Evolutionary conservation across 2,329 filamentous ascomycete genomes (phyloP).

Genomic region (Amesomyces nigricolor): DNA sequence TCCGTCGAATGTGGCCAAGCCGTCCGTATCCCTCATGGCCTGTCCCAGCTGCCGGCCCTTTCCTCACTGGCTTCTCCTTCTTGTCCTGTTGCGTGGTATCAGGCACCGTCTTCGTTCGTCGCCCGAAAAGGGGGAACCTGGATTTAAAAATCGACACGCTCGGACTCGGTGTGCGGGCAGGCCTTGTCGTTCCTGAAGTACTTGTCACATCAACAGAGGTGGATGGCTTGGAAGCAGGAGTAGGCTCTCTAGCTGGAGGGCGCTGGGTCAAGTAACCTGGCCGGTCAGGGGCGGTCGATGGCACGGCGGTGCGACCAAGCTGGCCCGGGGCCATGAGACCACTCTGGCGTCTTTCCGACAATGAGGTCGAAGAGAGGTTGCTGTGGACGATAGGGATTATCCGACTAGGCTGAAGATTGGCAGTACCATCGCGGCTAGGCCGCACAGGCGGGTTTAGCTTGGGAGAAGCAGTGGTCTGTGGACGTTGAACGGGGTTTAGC

Average conservation of each 20-base stretch:
- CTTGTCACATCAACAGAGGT: conserved; percentile 13
- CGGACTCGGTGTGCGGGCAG: conserved; percentile 47
- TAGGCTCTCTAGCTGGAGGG: conserved; percentile 33
- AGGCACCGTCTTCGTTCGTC: conserved; percentile 60
- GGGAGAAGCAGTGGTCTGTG: conserved; percentile 27
- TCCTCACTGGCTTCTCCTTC: conserved; percentile 55
- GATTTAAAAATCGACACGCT: conserved; percentile 52
- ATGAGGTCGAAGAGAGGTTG: conserved; percentile 49
- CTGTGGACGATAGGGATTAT: conserved; percentile 55
- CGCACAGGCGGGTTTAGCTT: conserved; percentile 47
- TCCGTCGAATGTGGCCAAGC: conserved; percentile 54
- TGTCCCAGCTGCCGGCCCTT: conserved; percentile 85
- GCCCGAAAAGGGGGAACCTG: conserved; percentile 73
- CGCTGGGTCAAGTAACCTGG: conserved; percentile 27
- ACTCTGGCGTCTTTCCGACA: conserved; percentile 45
- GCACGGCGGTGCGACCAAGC: conserved; percentile 33
- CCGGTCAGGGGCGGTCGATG: conserved; percentile 31
- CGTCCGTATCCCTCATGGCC: conserved; percentile 83
- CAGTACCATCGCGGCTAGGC: conserved; percentile 64
- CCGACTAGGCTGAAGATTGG: conserved; percentile 51
- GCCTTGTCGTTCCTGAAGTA: conserved; percentile 27
- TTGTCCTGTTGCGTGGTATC: conserved; percentile 47
- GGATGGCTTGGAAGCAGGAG: conserved; percentile 28
- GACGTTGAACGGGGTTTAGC: conserved; percentile 28
- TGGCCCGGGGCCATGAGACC: conserved; percentile 29